These are phyloP conservation scores for Rubroboletus pulcherrimus DNA, from an alignment of 768 basidiomycete species.

Conservation along the genomic window DNA sequence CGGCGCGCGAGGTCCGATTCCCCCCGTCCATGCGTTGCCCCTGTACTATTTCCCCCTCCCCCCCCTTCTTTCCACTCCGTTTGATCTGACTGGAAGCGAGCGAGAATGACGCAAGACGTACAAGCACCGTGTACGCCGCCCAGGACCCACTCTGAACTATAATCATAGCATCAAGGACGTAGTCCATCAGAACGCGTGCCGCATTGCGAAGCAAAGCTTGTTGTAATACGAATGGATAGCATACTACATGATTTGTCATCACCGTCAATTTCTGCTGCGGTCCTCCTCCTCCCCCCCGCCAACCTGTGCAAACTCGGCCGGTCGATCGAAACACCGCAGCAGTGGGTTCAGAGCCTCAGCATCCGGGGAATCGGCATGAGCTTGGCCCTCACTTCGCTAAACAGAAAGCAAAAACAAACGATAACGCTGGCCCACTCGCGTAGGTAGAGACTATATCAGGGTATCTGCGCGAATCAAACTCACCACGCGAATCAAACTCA, in stretches of 20 bases:
- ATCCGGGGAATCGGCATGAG: slow-evolving; percentile 12
- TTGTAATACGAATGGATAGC: background rate
- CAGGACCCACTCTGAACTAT: background rate
- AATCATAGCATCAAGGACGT: background rate
- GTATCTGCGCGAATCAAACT: background rate
- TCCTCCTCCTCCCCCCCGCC: background rate
- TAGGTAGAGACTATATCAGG: slow-evolving; percentile 8
- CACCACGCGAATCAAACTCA: background rate
- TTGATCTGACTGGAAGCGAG: background rate
- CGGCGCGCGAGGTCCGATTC: background rate
- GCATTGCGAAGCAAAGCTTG: background rate
- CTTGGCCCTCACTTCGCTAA: slow-evolving; percentile 21
- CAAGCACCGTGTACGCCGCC: background rate
- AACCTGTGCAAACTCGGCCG: background rate
- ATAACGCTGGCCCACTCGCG: background rate
- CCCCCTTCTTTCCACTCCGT: background rate
- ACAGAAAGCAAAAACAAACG: background rate
- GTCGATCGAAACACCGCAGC: slow-evolving; percentile 1
- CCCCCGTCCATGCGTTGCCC: background rate
- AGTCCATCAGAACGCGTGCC: background rate
- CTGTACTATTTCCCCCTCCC: background rate
- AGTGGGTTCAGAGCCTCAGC: background rate
- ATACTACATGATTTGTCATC: slow-evolving; percentile 4
- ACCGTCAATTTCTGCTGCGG: background rate
- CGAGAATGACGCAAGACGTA: background rate